Evolutionary conservation across 2,329 filamentous ascomycete species (phyloP), one percentile per base, ranked within the genome.

Genomic region (Endoconidiophora laricicola): DNA sequence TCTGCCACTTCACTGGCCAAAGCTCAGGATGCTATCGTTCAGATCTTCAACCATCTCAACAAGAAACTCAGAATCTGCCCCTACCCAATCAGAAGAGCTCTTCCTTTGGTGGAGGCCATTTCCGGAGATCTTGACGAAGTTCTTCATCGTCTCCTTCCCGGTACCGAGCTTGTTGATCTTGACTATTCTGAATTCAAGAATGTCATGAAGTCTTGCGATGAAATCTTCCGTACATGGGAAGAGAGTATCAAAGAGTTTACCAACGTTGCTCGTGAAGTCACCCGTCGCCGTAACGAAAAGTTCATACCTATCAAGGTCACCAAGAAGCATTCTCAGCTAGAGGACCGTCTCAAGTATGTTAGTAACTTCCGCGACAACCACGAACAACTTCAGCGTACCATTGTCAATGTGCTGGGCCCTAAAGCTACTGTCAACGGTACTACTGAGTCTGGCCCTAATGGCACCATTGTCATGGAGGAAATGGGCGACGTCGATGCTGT

Each of bases 241-340:
- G 87, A 94, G 49, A 87, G 90, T 59, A 75, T 94, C 61, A 96
- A 96, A 63, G 91, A 96, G 58, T 98, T 99, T 61, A 96, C 90
- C 14, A 94, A 95, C 57, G 86, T 96, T 55, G 90, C 91, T 33
- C 85, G 91, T 66, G 93, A 98, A 60, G 87, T 94, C 5, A 95
- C 86, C 2, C 78, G 90, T 56, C 83, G 88, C 58, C 79, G 91
- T 57, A 93, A 94, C 60, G 93, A 96, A 64, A 94, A 94, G 63
- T 98, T 98, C 63, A 95, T 98, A 56, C 88, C 90, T 3, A 96
- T 99, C 70, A 96, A 96, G 69, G 88, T 98, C 62, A 77, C 73
- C 56, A 83, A 87, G 54, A 83, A 85, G 58, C 91, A 98, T 62
- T 81, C 78, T 38, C 84, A 90, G 62, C 84, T 91, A 23, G 87